These are phyloP conservation scores for Oryza nivara DNA, from an alignment of 176 grass and related monocot species.

Conservation along the genomic window DNA sequence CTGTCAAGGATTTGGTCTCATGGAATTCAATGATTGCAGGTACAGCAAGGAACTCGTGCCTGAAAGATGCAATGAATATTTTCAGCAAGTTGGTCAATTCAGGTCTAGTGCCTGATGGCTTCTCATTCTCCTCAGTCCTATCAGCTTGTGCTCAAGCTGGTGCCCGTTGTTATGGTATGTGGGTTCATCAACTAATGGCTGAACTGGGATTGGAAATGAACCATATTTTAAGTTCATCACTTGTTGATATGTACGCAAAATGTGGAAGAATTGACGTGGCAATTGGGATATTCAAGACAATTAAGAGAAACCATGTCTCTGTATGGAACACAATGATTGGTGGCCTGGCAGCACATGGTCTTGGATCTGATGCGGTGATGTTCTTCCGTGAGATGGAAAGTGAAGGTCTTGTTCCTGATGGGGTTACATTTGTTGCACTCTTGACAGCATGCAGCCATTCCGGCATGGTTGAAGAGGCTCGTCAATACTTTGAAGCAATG, in stretches of 20 bases:
- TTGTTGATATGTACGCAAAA: conserved; percentile 79
- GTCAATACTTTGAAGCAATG: conserved; percentile 51
- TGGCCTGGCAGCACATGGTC: conserved; percentile 65
- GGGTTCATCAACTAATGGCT: conserved; percentile 61
- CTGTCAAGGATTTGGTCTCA: conserved; percentile 65
- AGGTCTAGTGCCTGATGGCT: conserved; percentile 59
- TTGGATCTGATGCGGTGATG: conserved; percentile 49
- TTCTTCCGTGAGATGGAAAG: conserved; percentile 57
- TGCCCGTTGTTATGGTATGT: conserved; percentile 54
- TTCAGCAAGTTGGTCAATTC: conserved; percentile 59
- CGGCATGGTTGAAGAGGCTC: conserved; percentile 67
- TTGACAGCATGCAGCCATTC: conserved; percentile 77
- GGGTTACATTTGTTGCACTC: conserved; percentile 65
- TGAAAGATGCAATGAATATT: conserved; percentile 61
- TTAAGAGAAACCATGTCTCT: conserved; percentile 47
- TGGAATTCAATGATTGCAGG: conserved; percentile 83
- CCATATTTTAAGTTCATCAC: conserved; percentile 59
- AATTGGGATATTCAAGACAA: conserved; percentile 51
- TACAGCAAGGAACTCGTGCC: conserved; percentile 39
- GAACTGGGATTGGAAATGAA: conserved; percentile 58
- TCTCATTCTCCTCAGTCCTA: conserved; percentile 67
- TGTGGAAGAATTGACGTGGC: conserved; percentile 66
- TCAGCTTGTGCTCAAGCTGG: conserved; percentile 67
- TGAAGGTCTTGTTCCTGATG: conserved; percentile 58
- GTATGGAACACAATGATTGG: conserved; percentile 72